Base-by-base conservation (phyloP, 108 stramenopile species). In the Skeletonema menzelii region DNA sequence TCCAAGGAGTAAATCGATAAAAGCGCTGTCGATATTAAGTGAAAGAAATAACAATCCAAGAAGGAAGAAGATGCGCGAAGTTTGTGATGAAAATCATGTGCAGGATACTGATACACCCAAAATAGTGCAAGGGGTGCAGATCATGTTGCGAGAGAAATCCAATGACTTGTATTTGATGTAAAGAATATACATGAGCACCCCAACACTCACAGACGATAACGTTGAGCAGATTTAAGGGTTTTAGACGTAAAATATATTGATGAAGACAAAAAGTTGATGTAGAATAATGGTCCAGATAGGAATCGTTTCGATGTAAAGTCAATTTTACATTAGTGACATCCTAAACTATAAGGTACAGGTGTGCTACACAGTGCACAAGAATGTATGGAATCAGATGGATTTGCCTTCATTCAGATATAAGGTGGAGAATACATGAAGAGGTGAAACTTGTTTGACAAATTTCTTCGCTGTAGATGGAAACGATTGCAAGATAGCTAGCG, bases 81-180 rank as follows among this genome's bases (percentile, higher is more conserved):
- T n/a, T n/a, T n/a, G 35, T 37, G 35, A 37, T 27, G n/a, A 4
- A 2, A 44, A 56, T 31, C 56, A 53, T 64, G 37, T 8, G 34
- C 53, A 56, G 24, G 67, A 15, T 11, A 11, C 37, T 27, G 26
- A 22, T 0, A 55, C 35, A 13, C 62, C 28, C 17, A 62, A 55
- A 56, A 27, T 79, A 30, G 72, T 79, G 3, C 60, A 32, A 27
- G 78, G 78, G 20, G 78, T 79, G 58, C 78, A 73, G 22, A 79
- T 79, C 63, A 26, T 79, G 63, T 67, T 79, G 28, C 60, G 71
- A 11, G 78, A 79, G 67, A 79, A 79, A 40, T 65, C 64, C 40
- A 42, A 42, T 42, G 35, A 37, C 10, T 12, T 37, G 35, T 26
- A 47, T 65, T 15, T 59, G 62, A 55, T 63, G 38, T 34, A 58